Evolutionary conservation across 2,329 filamentous ascomycete species (phyloP).

Genomic region (Trichoderma sp.): DNA sequence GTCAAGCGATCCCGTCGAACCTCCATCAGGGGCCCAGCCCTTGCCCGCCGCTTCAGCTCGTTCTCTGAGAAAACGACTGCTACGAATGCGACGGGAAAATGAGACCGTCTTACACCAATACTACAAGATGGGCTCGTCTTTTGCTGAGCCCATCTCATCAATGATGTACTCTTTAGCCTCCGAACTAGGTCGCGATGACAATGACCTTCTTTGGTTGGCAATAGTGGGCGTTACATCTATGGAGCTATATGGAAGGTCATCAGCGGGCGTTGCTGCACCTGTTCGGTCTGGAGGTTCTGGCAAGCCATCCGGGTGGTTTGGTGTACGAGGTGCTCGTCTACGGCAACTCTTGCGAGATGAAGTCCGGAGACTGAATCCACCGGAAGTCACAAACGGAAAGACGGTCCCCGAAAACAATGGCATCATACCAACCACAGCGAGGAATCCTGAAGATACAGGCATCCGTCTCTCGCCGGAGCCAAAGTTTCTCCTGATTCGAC

Average conservation of each 20-base stretch:
- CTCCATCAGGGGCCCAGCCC: conserved; percentile 60
- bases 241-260: conserved; percentile 85
- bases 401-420: conserved; percentile 68
- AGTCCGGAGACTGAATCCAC: conserved; percentile 88
- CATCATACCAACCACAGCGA: conserved; percentile 85
- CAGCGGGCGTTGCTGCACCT: conserved; percentile 71
- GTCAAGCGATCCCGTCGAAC: conserved; percentile 53
- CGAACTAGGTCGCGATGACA: conserved; percentile 93
- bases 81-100: conserved; percentile 75
- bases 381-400: conserved; percentile 63
- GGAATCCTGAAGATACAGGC: conserved; percentile 85
- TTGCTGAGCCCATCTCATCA: conserved; percentile 91
- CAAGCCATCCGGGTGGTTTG: conserved; percentile 72
- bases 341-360: conserved; percentile 87
- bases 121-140: conserved; percentile 84
- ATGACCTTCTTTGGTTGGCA: conserved; percentile 90
- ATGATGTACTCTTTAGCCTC: conserved; percentile 94
- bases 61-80: conserved; percentile 69
- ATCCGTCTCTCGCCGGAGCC: conserved; percentile 94
- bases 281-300: conserved; percentile 57
- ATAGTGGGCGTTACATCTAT: conserved; percentile 95
- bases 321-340: conserved; percentile 78
- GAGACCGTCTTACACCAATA: conserved; percentile 77
- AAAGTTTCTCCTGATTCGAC: conserved; percentile 85
- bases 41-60: conserved; percentile 68